Evolutionary conservation across 1,139 yeast species (phyloP).

Genomic region (Lodderomyces orthopsilosis): DNA sequence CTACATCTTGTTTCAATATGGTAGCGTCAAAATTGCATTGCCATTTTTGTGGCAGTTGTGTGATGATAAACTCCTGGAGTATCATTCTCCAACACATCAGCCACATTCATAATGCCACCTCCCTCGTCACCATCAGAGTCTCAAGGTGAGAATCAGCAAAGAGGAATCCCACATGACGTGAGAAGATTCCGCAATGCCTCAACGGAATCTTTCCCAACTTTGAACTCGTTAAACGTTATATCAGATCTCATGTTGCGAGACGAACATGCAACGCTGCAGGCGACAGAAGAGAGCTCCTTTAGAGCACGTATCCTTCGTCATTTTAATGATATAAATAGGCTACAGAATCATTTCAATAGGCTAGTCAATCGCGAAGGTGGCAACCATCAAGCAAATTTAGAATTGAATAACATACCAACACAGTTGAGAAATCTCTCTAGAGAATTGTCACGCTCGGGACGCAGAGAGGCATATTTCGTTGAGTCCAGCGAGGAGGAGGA

Average conservation of each 20-base stretch:
- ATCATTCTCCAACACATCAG: neutral
- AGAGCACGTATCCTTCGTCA: slow-evolving; percentile 14
- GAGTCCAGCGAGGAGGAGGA: slow-evolving; percentile 9
- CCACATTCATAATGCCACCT: neutral
- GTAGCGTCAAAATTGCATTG: too few relatives aligned
- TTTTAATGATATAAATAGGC: slow-evolving; percentile 12
- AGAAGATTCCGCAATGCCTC: slow-evolving; percentile 12
- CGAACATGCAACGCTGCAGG: slow-evolving; percentile 5
- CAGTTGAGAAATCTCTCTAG: slow-evolving; percentile 14
- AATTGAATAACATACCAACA: slow-evolving; percentile 11
- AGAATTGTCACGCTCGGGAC: slow-evolving; percentile 9
- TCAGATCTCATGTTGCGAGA: slow-evolving; percentile 14
- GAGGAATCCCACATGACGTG: slow-evolving; percentile 4
- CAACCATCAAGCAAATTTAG: slow-evolving; percentile 4
- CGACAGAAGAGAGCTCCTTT: slow-evolving; percentile 9
- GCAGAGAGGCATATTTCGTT: slow-evolving; percentile 11
- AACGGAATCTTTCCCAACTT: neutral
- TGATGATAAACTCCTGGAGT: neutral
- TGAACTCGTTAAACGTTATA: slow-evolving; percentile 14
- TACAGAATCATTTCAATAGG: slow-evolving; percentile 13
- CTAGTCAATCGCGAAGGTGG: slow-evolving; percentile 8
- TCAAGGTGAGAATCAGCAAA: neutral
- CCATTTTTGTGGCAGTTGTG: neutral
- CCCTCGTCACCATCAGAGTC: neutral
- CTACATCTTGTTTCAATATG: too few relatives aligned